These are phyloP conservation scores for Eugenia klotzschiana DNA, from an alignment of 441 rosid species.

Conservation along the genomic window DNA sequence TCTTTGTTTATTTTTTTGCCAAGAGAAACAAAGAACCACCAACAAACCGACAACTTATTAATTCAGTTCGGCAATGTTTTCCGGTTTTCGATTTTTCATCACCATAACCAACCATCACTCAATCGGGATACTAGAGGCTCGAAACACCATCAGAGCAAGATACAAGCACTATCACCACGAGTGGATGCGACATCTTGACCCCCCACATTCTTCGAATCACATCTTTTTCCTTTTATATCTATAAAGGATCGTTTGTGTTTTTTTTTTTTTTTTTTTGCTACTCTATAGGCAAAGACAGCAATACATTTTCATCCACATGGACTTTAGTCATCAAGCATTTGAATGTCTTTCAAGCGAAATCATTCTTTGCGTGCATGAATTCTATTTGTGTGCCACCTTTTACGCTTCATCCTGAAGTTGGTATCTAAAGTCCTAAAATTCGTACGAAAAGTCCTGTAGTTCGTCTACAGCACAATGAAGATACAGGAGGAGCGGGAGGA, in stretches of 20 bases:
- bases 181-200: neutral
- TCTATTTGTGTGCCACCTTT: neutral
- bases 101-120: neutral
- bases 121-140: neutral
- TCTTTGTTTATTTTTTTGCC: rapidly evolving
- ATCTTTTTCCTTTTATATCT: neutral
- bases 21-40: neutral
- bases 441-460: too few species aligned
- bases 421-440: too few species aligned
- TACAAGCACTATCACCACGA: neutral
- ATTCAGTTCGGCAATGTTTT: neutral
- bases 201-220: neutral
- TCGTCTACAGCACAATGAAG: neutral
- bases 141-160: neutral
- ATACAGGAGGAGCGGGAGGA: too few species aligned
- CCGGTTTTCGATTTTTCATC: neutral
- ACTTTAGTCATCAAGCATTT: neutral
- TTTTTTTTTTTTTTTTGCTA: neutral
- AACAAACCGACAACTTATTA: neutral
- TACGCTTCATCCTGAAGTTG: too few species aligned
- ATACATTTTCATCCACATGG: neutral
- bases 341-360: neutral
- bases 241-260: neutral
- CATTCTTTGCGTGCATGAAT: neutral
- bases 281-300: neutral